These are phyloP conservation scores for Fusarium floridanum DNA, from an alignment of 2,329 filamentous ascomycete species.

Conservation along the genomic window DNA sequence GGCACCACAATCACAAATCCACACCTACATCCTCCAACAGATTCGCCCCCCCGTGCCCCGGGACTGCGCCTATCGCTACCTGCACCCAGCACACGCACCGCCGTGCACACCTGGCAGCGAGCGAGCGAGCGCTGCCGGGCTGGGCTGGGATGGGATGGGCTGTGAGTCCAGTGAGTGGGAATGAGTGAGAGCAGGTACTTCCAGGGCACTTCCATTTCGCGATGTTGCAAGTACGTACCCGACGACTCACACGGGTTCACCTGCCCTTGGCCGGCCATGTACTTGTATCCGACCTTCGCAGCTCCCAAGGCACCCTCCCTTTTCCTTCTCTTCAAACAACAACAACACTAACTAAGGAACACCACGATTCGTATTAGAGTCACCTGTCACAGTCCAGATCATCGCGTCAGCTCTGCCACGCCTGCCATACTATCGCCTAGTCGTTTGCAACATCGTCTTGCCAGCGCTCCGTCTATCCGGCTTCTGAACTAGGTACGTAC, in stretches of 20 bases:
- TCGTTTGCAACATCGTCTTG: constrained; percentile 44
- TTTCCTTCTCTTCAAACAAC: constrained; percentile 59
- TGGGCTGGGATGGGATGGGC: neutral
- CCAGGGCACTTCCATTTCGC: constrained; percentile 29
- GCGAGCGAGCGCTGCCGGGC: neutral
- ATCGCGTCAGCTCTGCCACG: constrained; percentile 65
- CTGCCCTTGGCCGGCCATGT: constrained; percentile 43
- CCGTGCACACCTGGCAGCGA: constrained; percentile 3
- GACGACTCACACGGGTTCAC: constrained; percentile 43
- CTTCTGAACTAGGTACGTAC: constrained; percentile 53
- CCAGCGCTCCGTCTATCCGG: constrained; percentile 42
- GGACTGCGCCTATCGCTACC: constrained; percentile 38
- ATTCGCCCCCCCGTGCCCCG: constrained; percentile 23
- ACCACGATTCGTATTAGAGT: constrained; percentile 66
- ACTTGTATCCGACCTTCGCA: constrained; percentile 48
- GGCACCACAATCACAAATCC: constrained; percentile 4
- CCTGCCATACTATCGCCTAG: constrained; percentile 47
- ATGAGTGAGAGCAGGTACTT: constrained; percentile 4
- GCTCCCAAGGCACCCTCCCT: constrained; percentile 51
- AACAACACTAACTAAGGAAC: constrained; percentile 64
- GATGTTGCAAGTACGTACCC: constrained; percentile 41
- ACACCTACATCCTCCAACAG: constrained; percentile 23
- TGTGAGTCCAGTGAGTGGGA: neutral
- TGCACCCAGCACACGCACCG: constrained; percentile 30
- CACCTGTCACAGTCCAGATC: constrained; percentile 72